phyloP scores from a whole-genome alignment of 768 basidiomycete species.

The Amanita jacksonii region DNA sequence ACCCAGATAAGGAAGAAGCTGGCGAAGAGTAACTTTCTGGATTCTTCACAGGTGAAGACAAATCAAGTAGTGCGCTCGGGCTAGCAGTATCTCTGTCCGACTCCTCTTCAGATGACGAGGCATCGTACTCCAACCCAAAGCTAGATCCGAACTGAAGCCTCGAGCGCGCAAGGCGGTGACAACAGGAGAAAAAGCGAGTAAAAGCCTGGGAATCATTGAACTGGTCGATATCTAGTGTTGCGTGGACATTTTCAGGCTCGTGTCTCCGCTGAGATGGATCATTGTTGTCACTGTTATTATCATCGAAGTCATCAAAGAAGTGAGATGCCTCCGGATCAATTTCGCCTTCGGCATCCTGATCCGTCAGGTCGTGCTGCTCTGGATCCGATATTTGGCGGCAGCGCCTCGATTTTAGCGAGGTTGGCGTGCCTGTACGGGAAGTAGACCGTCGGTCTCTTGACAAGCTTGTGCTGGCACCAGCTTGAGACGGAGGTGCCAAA shows the following conservation, averaged over 20 bases:
- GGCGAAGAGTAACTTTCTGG: slow-evolving; percentile 2
- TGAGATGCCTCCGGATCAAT: slow-evolving; percentile 15
- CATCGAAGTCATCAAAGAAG: slow-evolving; percentile 15
- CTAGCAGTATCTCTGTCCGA: slow-evolving; percentile 1
- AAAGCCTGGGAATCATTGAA: slow-evolving; percentile 5
- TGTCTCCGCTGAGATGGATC: slow-evolving; percentile 11
- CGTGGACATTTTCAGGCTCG: slow-evolving; percentile 14
- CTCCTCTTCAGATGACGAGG: not conserved
- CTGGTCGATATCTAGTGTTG: slow-evolving; percentile 9
- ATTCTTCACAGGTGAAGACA: not conserved
- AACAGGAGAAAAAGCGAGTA: not conserved
- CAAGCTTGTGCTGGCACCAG: too few relatives aligned
- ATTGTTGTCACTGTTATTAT: slow-evolving; percentile 9
- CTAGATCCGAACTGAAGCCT: not conserved
- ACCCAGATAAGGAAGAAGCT: slow-evolving; percentile 3
- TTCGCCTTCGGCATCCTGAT: slow-evolving; percentile 18
- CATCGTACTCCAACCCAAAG: slow-evolving; percentile 4
- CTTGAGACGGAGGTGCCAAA: slow-evolving; percentile 21
- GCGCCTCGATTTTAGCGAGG: slow-evolving; percentile 6
- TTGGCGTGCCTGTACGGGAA: slow-evolving; percentile 5
- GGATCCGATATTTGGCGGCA: slow-evolving; percentile 4
- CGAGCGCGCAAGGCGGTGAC: slow-evolving; percentile 4
- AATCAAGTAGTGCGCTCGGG: not conserved
- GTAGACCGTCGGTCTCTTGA: too few relatives aligned
- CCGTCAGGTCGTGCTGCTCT: slow-evolving; percentile 6